A percentile compares a stretch with the other conserved stretches of the same genome.
Evolutionary conservation across 148 eudicot species (phyloP).

Genomic region (Vaccinium macrocarpon): DNA sequence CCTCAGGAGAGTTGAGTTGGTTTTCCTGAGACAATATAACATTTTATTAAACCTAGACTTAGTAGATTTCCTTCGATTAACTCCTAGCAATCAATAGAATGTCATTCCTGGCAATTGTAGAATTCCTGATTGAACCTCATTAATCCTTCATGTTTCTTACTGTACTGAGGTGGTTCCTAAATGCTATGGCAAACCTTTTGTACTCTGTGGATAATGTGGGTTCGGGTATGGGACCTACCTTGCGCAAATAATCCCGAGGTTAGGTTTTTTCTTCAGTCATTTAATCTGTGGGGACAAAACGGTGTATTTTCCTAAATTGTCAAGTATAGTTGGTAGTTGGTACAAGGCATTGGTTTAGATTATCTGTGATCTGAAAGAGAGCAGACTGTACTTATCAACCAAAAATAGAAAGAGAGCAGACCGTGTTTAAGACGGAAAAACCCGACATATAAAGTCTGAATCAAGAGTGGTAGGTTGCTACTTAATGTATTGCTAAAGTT

Average conservation of each 20-base stretch:
- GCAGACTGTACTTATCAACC: background rate
- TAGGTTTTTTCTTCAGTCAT: background rate
- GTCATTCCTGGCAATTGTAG: background rate
- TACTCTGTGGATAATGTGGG: background rate
- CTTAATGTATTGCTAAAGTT: slow-evolving; percentile 4
- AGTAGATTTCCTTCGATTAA: background rate
- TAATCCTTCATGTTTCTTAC: background rate
- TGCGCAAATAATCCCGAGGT: background rate
- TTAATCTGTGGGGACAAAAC: background rate
- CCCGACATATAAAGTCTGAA: background rate
- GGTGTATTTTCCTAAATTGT: background rate
- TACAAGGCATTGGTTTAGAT: background rate
- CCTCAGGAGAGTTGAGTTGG: background rate
- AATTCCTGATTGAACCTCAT: background rate
- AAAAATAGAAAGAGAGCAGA: background rate
- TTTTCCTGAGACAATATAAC: background rate
- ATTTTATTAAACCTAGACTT: background rate
- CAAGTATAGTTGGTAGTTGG: slow-evolving; percentile 2
- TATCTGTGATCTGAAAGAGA: background rate
- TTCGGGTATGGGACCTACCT: background rate
- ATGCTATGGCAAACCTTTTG: background rate
- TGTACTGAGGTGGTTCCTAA: background rate
- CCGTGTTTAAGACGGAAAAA: background rate
- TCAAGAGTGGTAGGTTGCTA: background rate
- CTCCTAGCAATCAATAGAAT: background rate